A percentile compares a stretch with the other conserved stretches of the same genome.
phyloP scores from a whole-genome alignment of 345 rosid genomes.

The Eucalyptus sp. region DNA sequence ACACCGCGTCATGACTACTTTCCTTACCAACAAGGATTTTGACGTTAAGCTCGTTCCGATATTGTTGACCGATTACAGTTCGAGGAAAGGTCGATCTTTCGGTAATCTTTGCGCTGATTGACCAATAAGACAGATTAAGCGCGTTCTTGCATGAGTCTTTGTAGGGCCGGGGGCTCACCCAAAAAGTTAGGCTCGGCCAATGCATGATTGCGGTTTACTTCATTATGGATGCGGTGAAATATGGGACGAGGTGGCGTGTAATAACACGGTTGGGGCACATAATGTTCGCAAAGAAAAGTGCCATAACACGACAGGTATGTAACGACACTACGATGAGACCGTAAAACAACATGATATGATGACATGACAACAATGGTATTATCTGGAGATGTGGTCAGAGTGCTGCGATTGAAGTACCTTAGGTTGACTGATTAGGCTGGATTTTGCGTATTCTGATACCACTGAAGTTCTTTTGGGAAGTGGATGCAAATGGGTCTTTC shows the following conservation, averaged over 20 bases:
- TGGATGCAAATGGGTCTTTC: not conserved
- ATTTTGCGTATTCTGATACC: not conserved
- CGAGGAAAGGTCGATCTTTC: not conserved
- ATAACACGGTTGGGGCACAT: not conserved
- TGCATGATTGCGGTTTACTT: not conserved
- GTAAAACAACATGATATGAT: not conserved
- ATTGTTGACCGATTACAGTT: not conserved
- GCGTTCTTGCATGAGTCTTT: not conserved
- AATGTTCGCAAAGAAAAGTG: not conserved
- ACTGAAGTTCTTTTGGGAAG: not conserved
- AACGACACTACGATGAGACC: not conserved
- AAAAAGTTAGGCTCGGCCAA: not conserved
- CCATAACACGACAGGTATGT: not conserved
- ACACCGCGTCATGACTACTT: not conserved
- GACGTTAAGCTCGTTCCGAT: not conserved
- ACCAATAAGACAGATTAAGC: not conserved
- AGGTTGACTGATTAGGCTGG: not conserved
- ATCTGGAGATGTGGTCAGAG: not conserved
- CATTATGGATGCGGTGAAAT: not conserved
- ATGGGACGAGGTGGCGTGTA: not conserved
- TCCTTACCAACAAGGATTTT: not conserved
- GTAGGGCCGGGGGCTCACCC: not conserved
- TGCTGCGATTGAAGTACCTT: not conserved
- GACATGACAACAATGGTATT: not conserved
- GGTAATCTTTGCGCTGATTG: not conserved